Base-by-base conservation (phyloP, 2,329 filamentous ascomycete genomes). In the Beauveria sp. region DNA sequence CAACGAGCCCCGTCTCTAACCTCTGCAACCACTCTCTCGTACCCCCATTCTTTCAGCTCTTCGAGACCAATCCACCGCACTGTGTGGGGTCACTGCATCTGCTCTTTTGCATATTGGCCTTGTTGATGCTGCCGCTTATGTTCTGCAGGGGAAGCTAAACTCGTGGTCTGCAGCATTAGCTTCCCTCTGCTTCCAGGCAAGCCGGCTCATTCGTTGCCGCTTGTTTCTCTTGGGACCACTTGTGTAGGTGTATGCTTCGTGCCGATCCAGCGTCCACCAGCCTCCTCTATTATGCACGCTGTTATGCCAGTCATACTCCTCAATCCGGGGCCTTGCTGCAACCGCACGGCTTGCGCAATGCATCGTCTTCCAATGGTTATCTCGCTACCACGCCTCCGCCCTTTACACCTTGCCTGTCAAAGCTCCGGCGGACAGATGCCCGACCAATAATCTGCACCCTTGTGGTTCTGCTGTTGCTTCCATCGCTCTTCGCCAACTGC, bases 241-340 rank as follows among this genome's bases (percentile, higher is more conserved):
- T 45, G 30, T 26, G 24, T 47, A 59, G 28, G 12, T 4, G 38
- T 22, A 52, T 16, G 47, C 26, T 24, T 43, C 26, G 16, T 45
- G 57, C 38, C 51, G 47, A 59, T 52, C 46, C 57, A 43, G 34
- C n/a, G 26, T 45, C 38, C 22, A 26, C 55, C 55, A 58, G 47
- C 57, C 57, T 43, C 47, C 47, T 34, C 40, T 47, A 34, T 59
- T 45, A 58, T 49, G 55, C 55, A 38, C 46, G 28, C 55, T 14
- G 34, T 20, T 50, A 58, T 58, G 55, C 45, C 55, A 42, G 55
- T 58, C 55, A 58, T 58, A 34, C 46, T 42, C 45, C 45, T 47
- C 55, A 50, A 43, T 58, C 45, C 7, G 53, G 53, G 55, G 30
- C 55, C 46, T 12, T 42, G 22, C 55, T 58, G 22, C 30, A 38